A percentile compares a stretch with the other conserved stretches of the same genome.
Evolutionary conservation across 306 rosid genomes (phyloP).

Genomic region (Sicyos baderoa): DNA sequence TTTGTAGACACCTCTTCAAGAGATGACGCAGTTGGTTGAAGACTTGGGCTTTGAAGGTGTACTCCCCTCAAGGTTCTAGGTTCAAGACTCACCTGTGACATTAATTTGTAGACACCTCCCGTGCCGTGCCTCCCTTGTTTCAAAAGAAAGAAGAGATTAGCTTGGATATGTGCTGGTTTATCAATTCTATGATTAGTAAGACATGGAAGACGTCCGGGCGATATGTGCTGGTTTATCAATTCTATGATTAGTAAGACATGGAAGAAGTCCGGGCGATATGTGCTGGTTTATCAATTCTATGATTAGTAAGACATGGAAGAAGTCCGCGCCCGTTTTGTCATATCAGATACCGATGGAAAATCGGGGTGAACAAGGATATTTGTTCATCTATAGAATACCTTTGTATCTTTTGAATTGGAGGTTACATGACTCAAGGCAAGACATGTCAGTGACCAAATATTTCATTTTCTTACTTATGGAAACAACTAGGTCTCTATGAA

Average conservation of each 20-base stretch:
- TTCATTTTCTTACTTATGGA: slow-evolving; percentile 8
- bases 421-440: slow-evolving; percentile 5
- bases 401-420: not conserved
- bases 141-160: not conserved
- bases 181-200: not conserved
- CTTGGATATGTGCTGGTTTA: not conserved
- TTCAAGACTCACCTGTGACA: too few species aligned
- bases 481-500: slow-evolving; percentile 9
- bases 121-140: too few species aligned
- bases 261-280: too few species aligned
- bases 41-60: too few species aligned
- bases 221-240: not conserved
- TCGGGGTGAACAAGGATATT: not conserved
- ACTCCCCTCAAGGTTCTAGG: too few species aligned
- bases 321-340: not conserved
- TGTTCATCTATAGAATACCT: not conserved
- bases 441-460: not conserved
- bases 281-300: not conserved
- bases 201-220: too few species aligned
- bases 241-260: too few species aligned
- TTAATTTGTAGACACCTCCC: too few species aligned
- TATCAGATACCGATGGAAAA: not conserved
- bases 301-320: too few species aligned
- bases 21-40: too few species aligned
- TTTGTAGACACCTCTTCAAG: too few species aligned